These are phyloP conservation scores for Daldinia sp. DNA, from an alignment of 2,329 filamentous ascomycete species.

Conservation along the genomic window DNA sequence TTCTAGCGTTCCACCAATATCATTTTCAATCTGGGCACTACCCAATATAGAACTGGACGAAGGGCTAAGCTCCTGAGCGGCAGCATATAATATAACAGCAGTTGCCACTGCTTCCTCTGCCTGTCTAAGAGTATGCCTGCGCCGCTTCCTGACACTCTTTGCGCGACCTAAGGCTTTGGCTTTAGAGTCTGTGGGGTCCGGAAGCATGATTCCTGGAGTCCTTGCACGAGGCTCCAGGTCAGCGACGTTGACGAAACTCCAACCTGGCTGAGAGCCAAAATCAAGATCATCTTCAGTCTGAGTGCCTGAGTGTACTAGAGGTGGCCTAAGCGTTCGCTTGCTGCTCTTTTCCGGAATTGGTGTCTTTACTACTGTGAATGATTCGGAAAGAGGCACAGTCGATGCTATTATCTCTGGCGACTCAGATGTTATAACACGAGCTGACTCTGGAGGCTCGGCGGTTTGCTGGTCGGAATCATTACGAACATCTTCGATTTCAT, in stretches of 20 bases:
- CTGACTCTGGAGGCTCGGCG: neutral
- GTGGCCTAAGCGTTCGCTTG: constrained; percentile 37
- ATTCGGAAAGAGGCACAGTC: constrained; percentile 39
- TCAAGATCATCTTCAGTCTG: constrained; percentile 48
- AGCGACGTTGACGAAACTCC: constrained; percentile 41
- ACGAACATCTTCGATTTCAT: neutral
- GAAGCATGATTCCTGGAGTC: constrained; percentile 63
- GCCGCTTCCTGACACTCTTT: constrained; percentile 60
- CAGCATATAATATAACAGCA: constrained; percentile 66
- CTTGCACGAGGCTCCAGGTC: constrained; percentile 54
- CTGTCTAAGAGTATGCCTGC: constrained; percentile 59
- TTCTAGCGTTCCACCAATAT: constrained; percentile 38
- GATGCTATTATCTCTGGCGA: constrained; percentile 34
- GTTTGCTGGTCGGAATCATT: constrained; percentile 5
- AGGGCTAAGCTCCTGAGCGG: constrained; percentile 61
- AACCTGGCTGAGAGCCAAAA: constrained; percentile 21
- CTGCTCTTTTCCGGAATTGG: constrained; percentile 42
- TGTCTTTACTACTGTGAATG: constrained; percentile 37
- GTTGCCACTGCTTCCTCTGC: constrained; percentile 67
- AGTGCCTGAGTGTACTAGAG: constrained; percentile 48
- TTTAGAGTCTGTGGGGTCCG: constrained; percentile 56
- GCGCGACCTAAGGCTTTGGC: constrained; percentile 57
- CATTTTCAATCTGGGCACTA: constrained; percentile 44
- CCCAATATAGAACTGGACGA: constrained; percentile 48
- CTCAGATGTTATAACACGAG: constrained; percentile 16